A percentile compares a stretch with the other conserved stretches of the same genome.
These are phyloP conservation scores for Lactarius deliciosus DNA, from an alignment of 768 basidiomycete genomes.

Conservation along the genomic window DNA sequence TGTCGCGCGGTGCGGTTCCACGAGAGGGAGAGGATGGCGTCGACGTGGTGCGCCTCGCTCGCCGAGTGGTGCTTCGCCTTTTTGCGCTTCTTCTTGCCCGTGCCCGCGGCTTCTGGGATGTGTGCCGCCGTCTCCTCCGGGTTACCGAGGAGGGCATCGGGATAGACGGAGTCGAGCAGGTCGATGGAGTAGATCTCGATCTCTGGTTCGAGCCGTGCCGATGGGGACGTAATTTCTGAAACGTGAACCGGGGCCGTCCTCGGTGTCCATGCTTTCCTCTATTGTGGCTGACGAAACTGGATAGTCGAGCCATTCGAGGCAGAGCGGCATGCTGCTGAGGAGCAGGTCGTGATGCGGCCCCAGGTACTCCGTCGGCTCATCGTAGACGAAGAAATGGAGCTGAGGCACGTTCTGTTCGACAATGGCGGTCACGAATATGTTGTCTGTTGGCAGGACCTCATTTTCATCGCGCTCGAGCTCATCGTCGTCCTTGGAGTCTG, in stretches of 20 bases:
- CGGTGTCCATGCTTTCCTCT: conserved; percentile 34
- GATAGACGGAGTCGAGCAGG: conserved; percentile 91
- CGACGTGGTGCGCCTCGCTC: conserved; percentile 79
- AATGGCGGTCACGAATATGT: conserved; percentile 88
- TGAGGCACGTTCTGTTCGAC: conserved; percentile 97
- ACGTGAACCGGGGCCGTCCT: conserved; percentile 31
- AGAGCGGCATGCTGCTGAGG: conserved; percentile 96
- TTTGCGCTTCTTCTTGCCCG: conserved; percentile 95
- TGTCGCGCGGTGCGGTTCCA: conserved; percentile 94
- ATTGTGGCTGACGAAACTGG: conserved; percentile 56
- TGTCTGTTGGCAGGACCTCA: conserved; percentile 86
- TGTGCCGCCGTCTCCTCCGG: conserved; percentile 82
- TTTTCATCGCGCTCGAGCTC: conserved; percentile 88
- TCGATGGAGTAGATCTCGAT: conserved; percentile 99
- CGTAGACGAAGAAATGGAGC: conserved; percentile 94
- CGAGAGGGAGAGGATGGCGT: conserved; percentile 87
- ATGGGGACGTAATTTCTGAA: conserved; percentile 94
- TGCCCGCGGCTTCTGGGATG: conserved; percentile 76
- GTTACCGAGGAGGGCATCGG: conserved; percentile 85
- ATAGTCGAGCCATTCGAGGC: conserved; percentile 99
- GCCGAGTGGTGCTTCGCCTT: conserved; percentile 67
- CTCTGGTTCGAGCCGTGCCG: conserved; percentile 91
- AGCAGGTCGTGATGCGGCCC: conserved; percentile 96
- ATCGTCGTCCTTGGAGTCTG: conserved; percentile 53
- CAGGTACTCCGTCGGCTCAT: conserved; percentile 86